These are phyloP conservation scores for Tetratostichococcus sp. DNA, from an alignment of 139 green algal genomes.

Conservation along the genomic window DNA sequence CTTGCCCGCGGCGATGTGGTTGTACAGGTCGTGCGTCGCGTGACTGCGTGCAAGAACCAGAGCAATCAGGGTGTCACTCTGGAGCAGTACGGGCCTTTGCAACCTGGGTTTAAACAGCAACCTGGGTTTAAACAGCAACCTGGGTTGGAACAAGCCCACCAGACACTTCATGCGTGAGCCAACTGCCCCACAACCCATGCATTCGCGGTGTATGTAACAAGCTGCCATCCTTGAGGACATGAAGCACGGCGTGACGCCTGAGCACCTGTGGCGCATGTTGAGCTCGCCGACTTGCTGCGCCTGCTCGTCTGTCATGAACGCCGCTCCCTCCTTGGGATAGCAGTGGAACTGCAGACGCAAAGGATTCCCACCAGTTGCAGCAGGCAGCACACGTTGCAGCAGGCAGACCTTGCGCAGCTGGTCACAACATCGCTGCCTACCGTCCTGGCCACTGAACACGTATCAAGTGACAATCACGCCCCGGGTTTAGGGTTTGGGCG, in stretches of 20 bases:
- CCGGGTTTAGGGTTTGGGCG: too few relatives aligned
- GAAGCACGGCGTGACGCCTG: neutral
- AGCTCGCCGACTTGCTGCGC: slow-evolving; percentile 30
- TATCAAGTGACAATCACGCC: too few relatives aligned
- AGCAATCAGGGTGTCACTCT: too few relatives aligned
- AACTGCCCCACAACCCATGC: neutral
- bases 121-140: too few relatives aligned
- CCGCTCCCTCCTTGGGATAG: neutral
- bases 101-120: slow-evolving; percentile 4
- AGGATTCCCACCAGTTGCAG: too few relatives aligned
- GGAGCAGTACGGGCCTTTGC: too few relatives aligned
- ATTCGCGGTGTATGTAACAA: neutral
- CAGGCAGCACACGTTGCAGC: too few relatives aligned
- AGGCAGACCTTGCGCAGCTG: neutral
- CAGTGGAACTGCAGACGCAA: neutral
- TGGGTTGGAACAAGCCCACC: too few relatives aligned
- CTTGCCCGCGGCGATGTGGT: slow-evolving; percentile 38
- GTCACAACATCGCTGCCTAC: too few relatives aligned
- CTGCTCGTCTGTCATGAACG: slow-evolving; percentile 51
- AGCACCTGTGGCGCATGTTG: slow-evolving; percentile 22
- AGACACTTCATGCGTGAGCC: too few relatives aligned
- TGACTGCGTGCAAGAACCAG: slow-evolving; percentile 32
- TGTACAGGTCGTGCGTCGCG: slow-evolving; percentile 55
- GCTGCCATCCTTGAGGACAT: neutral
- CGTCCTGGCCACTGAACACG: too few relatives aligned